Percentiles rank a stretch among this genome's conserved stretches.
These are phyloP conservation scores for Carpinus viminea DNA, from an alignment of 306 rosid genomes.

Conservation along the genomic window DNA sequence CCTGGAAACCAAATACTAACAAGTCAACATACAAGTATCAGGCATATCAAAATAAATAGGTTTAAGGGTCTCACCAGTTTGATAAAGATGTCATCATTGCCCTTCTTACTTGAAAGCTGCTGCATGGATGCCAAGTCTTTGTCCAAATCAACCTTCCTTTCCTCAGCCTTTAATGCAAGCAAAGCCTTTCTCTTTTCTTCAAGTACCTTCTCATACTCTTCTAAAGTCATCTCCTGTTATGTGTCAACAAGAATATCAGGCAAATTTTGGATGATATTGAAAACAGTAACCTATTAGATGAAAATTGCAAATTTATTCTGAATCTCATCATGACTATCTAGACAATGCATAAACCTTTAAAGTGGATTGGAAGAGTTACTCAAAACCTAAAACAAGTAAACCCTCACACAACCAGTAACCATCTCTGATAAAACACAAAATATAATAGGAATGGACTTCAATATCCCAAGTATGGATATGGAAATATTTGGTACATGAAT, in stretches of 20 bases:
- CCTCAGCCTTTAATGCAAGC: constrained; percentile 61
- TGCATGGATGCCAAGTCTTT: constrained; percentile 81
- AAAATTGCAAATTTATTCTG: background rate
- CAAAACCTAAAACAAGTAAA: too few relatives aligned
- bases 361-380: background rate
- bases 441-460: too few relatives aligned
- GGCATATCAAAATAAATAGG: background rate
- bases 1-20: constrained; percentile 34
- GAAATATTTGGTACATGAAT: too few relatives aligned
- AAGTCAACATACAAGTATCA: background rate
- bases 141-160: constrained; percentile 69
- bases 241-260: background rate
- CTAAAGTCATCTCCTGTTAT: constrained; percentile 89
- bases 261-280: background rate
- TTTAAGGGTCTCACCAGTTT: constrained; percentile 55
- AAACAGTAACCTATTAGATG: background rate
- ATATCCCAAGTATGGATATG: too few relatives aligned
- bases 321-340: background rate
- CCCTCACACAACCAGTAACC: too few relatives aligned
- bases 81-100: constrained; percentile 68
- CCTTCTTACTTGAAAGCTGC: constrained; percentile 77
- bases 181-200: constrained; percentile 91
- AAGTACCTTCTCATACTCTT: constrained; percentile 79
- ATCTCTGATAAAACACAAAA: too few relatives aligned
- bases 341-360: background rate